Evolutionary conservation across 2,329 filamentous ascomycete genomes (phyloP), one percentile per base, ranked within the genome.

Genomic region (Colletotrichum graminicola): DNA sequence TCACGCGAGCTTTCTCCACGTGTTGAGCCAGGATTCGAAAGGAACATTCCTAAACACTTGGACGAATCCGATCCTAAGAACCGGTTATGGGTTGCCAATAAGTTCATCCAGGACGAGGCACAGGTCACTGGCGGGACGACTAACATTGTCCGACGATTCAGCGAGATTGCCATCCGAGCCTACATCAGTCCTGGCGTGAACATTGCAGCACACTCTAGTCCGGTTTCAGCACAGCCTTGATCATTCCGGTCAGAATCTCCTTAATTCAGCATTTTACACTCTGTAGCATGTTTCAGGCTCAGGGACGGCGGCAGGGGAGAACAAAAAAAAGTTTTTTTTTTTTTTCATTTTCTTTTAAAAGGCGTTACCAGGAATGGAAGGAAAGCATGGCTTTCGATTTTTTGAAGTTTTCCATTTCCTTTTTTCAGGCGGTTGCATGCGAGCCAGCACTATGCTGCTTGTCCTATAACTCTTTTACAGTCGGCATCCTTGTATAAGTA

Each of bases 1-100:
- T 90, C 93, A 21, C 90, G 94, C 34, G 90, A 95, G 73, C 86
- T 94, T 61, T 91, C 92, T 56, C 90, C 90, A 41, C 88, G 90
- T 56, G 90, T 87, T 77, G 87, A 88, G 18, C 84, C 89, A 14
- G 88, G 87, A 74, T 88, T 88, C 41, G 87, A 87, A 73, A 87
- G 83, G 71, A 84, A 86, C 32, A 82, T 88, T 10, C 87, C 88
- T 1, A 85, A 88, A 57, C 89, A 90, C 69, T 83, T 90, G 6
- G 90, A 92, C 76, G 92, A 93, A 80, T 87, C 85, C 55, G 91
- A 93, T 60, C 86, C 90, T 1, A 89, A 89, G 73, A 90, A 88
- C 77, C 91, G 90, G 77, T 85, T 93, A 18, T 87, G 88, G 10
- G 90, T 93, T 23, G 92, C 92, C 3, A 90, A 91, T 76, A 90